Conservation (phyloP, 768 basidiomycete genomes). For the Pleurotus tuber-regium region DNA sequence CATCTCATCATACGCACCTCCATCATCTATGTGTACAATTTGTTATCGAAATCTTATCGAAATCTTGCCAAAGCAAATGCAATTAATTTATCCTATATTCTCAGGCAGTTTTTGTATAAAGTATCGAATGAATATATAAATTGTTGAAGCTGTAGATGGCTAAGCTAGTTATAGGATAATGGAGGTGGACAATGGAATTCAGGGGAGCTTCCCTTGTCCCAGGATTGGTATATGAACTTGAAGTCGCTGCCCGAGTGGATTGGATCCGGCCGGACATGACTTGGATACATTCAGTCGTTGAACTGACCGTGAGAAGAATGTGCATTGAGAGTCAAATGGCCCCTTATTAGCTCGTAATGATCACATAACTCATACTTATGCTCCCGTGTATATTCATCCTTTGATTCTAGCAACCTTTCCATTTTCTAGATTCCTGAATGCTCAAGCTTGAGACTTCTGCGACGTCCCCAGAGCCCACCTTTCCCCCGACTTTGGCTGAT, state of each 20-base stretch:
- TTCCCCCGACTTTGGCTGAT: constrained; percentile 43
- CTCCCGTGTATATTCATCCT: no score
- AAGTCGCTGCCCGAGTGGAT: neutral
- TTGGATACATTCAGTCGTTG: no score
- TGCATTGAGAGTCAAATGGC: neutral
- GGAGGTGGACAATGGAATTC: neutral
- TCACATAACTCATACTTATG: neutral
- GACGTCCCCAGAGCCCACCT: constrained; percentile 29
- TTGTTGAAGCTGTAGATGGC: no score
- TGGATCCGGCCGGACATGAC: neutral
- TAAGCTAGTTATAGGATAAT: neutral
- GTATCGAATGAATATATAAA: neutral
- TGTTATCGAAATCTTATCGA: no score
- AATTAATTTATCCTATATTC: constrained; percentile 15
- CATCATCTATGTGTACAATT: no score
- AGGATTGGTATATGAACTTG: neutral
- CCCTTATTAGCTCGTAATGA: neutral
- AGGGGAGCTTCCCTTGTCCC: neutral
- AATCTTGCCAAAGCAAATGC: no score
- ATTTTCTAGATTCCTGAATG: constrained; percentile 37
- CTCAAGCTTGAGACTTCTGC: constrained; percentile 35
- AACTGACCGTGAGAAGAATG: neutral
- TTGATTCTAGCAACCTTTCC: no score
- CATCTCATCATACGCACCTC: no score
- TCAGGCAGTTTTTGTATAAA: neutral